Evolutionary conservation across 306 rosid species (phyloP).

Genomic region (Rosa multiflora): DNA sequence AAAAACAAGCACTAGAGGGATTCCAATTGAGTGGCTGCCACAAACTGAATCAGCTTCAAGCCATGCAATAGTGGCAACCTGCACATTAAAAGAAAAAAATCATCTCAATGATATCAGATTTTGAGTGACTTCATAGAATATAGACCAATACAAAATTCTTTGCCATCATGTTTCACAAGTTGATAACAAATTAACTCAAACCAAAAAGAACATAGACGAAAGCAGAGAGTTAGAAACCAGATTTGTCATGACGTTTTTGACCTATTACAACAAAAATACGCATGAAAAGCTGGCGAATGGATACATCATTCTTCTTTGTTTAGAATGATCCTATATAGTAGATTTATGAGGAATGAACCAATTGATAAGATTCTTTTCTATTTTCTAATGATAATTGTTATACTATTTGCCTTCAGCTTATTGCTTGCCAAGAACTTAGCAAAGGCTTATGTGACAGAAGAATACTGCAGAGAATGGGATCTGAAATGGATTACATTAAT

Average conservation of each 20-base stretch:
- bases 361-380: background rate
- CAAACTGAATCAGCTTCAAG: slow-evolving; percentile 99
- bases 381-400: background rate
- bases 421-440: background rate
- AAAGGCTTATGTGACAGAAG: background rate
- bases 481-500: background rate
- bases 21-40: slow-evolving; percentile 91
- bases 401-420: background rate
- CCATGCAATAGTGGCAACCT: slow-evolving; percentile 99
- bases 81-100: background rate
- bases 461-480: background rate
- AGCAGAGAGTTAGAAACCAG: background rate
- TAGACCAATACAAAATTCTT: background rate
- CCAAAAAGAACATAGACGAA: background rate
- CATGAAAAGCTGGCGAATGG: background rate
- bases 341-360: background rate
- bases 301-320: background rate
- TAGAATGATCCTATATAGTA: background rate
- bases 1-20: slow-evolving; percentile 86
- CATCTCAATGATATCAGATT: background rate
- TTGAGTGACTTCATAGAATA: background rate
- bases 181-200: background rate
- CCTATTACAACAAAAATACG: background rate
- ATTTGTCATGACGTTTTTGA: background rate
- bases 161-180: background rate